Evolutionary conservation across 2,329 filamentous ascomycete species (phyloP).

Genomic region (Pseudogymnoascus sp.): DNA sequence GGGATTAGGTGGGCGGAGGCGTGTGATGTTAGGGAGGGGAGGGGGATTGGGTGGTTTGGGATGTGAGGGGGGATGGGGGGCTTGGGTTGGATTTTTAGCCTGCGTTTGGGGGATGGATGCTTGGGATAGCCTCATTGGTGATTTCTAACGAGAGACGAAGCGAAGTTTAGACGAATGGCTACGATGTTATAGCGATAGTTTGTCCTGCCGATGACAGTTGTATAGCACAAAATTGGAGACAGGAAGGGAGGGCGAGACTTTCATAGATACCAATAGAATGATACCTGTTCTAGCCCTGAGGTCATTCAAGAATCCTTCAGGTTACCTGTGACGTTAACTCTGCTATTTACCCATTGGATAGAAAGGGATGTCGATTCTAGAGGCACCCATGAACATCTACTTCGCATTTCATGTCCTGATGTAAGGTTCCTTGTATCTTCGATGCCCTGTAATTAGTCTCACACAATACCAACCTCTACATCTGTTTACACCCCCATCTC

Average conservation of each 20-base stretch:
- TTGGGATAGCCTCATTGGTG: background rate
- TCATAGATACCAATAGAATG: background rate
- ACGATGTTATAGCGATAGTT: background rate
- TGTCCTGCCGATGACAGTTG: background rate
- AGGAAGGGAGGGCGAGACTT: background rate
- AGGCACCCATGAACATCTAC: no score
- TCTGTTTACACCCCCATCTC: background rate
- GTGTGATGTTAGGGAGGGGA: slow-evolving; percentile 16
- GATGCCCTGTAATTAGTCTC: background rate
- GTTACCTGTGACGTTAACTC: background rate
- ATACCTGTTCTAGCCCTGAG: background rate
- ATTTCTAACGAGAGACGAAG: background rate
- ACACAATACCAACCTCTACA: background rate
- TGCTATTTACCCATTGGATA: background rate
- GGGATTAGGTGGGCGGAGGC: slow-evolving; percentile 27
- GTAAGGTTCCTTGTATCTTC: background rate
- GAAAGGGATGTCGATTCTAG: background rate
- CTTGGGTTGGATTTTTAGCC: background rate
- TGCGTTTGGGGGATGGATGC: background rate
- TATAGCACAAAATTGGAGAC: background rate
- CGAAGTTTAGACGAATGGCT: background rate
- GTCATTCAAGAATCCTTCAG: background rate
- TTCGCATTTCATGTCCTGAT: no score
- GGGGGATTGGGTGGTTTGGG: background rate
- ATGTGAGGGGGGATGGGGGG: background rate